Evolutionary conservation across 2,329 filamentous ascomycete genomes (phyloP).

Genomic region (Pseudogymnoascus sp.): DNA sequence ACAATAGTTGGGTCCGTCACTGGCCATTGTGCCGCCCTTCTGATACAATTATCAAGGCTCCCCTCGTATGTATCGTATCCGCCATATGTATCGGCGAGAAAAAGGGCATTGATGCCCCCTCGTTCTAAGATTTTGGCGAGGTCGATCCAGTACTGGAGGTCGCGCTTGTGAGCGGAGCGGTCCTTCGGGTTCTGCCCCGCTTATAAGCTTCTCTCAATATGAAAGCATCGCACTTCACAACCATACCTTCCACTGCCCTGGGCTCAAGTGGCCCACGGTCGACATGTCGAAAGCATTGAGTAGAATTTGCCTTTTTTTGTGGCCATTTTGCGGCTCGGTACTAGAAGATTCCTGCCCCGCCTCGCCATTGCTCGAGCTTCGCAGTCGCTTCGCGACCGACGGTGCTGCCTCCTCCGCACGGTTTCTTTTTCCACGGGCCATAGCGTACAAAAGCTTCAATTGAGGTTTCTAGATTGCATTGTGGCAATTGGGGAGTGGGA

Average conservation of each 20-base stretch:
- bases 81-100: slow-evolving; percentile 52
- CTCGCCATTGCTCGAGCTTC: background rate
- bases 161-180: slow-evolving; percentile 52
- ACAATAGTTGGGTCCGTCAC: slow-evolving; percentile 59
- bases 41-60: slow-evolving; percentile 48
- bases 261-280: slow-evolving; percentile 56
- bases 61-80: slow-evolving; percentile 62
- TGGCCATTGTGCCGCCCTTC: slow-evolving; percentile 61
- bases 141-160: slow-evolving; percentile 56
- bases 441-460: background rate
- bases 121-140: slow-evolving; percentile 55
- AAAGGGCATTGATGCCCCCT: slow-evolving; percentile 57
- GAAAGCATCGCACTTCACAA: background rate
- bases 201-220: background rate
- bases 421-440: slow-evolving; percentile 1
- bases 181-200: slow-evolving; percentile 48
- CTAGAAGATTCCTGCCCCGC: background rate
- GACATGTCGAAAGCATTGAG: slow-evolving; percentile 62
- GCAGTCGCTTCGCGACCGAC: background rate
- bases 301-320: slow-evolving; percentile 46
- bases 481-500: background rate
- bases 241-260: slow-evolving; percentile 59
- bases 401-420: background rate
- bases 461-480: background rate
- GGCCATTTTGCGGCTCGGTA: background rate